These are phyloP conservation scores for Diutina neorugosa DNA, from an alignment of 1,139 yeast species.

Conservation along the genomic window DNA sequence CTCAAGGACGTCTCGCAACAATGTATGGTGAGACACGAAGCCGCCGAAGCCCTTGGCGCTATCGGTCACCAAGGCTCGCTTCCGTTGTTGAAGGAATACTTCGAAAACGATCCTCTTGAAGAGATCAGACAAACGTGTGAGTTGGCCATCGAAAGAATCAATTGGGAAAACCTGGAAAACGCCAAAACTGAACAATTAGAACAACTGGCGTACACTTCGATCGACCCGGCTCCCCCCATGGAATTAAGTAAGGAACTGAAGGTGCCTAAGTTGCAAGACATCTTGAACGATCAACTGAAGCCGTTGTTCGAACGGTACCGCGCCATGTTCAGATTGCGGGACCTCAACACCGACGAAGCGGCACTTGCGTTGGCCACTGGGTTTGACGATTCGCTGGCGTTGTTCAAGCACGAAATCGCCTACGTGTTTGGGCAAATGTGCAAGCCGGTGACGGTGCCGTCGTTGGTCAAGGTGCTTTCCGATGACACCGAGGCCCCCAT, in stretches of 20 bases:
- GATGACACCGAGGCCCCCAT: constrained; percentile 80
- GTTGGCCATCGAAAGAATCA: constrained; percentile 86
- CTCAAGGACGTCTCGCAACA: constrained; percentile 58
- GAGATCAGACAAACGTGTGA: constrained; percentile 97
- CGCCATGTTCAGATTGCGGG: constrained; percentile 97
- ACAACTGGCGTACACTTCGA: constrained; percentile 67
- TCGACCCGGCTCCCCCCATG: constrained; percentile 98
- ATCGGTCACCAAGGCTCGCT: constrained; percentile 76
- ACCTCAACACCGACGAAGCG: constrained; percentile 87
- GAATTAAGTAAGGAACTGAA: constrained; percentile 45
- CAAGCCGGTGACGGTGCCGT: constrained; percentile 86
- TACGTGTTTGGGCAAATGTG: constrained; percentile 96
- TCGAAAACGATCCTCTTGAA: constrained; percentile 60
- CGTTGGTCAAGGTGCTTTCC: constrained; percentile 69
- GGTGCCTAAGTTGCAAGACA: constrained; percentile 50
- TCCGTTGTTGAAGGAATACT: constrained; percentile 50
- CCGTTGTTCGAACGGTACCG: constrained; percentile 91
- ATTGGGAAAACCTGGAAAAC: constrained; percentile 73
- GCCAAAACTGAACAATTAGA: constrained; percentile 58
- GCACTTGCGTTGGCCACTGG: constrained; percentile 87
- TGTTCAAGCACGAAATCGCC: constrained; percentile 95
- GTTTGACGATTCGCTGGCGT: constrained; percentile 79
- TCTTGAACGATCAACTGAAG: constrained; percentile 63
- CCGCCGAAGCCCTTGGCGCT: constrained; percentile 98
- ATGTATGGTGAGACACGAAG: constrained; percentile 97